phyloP scores from a whole-genome alignment of 2,329 filamentous ascomycete genomes.

The Grosmannia serpens region DNA sequence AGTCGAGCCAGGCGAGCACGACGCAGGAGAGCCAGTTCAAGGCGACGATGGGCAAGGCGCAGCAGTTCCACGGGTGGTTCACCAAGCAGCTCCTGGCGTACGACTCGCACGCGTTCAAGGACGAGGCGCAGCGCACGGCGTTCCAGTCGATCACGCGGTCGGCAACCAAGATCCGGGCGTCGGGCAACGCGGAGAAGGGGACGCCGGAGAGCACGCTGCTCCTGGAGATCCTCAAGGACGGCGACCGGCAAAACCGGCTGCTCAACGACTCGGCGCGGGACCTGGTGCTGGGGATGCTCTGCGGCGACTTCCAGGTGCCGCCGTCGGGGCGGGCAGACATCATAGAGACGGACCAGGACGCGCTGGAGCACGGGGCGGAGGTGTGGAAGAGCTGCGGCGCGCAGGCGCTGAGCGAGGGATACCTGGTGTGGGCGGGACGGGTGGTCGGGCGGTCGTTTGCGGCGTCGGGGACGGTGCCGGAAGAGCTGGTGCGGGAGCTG shows the following conservation, averaged over 20 bases:
- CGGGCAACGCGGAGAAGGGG: conserved; percentile 57
- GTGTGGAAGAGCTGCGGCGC: conserved; percentile 68
- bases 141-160: conserved; percentile 59
- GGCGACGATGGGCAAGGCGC: conserved; percentile 63
- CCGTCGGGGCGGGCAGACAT: conserved; percentile 50
- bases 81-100: conserved; percentile 55
- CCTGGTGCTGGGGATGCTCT: conserved; percentile 62
- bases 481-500: conserved; percentile 49
- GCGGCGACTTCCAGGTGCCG: conserved; percentile 59
- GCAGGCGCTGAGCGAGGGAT: conserved; percentile 52
- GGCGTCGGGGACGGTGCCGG: conserved; percentile 56
- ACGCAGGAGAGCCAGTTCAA: conserved; percentile 77
- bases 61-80: conserved; percentile 71
- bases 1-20: conserved; percentile 63
- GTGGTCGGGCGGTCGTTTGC: conserved; percentile 77
- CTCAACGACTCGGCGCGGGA: conserved; percentile 59
- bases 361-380: conserved; percentile 48
- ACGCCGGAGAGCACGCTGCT: conserved; percentile 72
- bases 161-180: conserved; percentile 53
- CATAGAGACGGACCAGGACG: conserved; percentile 54
- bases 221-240: conserved; percentile 68
- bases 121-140: conserved; percentile 35
- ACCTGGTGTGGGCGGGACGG: conserved; percentile 74
- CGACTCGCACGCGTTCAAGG: conserved; percentile 38
- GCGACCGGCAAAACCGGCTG: conserved; percentile 46